phyloP scores from a whole-genome alignment of 306 rosid species.

The Cajanus cajan region DNA sequence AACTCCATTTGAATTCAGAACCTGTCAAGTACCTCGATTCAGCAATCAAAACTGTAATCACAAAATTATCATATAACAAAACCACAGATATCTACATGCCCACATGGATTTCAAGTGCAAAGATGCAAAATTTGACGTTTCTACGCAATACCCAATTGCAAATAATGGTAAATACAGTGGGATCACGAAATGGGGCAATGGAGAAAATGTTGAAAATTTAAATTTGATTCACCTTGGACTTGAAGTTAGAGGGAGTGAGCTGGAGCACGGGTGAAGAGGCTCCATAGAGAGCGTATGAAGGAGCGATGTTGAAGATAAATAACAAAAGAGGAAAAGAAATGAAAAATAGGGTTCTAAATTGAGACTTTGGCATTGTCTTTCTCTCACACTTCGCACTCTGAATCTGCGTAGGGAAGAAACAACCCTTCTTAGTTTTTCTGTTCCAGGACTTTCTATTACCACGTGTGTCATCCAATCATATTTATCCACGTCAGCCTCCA shows the following conservation, averaged over 20 bases:
- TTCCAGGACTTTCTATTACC: background rate
- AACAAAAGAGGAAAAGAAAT: constrained; percentile 31
- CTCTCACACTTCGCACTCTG: constrained; percentile 16
- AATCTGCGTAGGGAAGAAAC: constrained; percentile 27
- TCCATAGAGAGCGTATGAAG: constrained; percentile 78
- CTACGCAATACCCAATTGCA: background rate
- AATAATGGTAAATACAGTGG: background rate
- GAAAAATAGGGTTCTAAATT: constrained; percentile 30
- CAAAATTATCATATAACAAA: background rate
- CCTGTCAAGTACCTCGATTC: constrained; percentile 48
- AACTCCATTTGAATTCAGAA: constrained; percentile 83
- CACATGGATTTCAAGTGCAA: constrained; percentile 25
- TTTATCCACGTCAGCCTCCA: background rate
- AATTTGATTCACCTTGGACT: constrained; percentile 71
- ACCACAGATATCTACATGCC: background rate
- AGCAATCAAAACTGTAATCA: background rate
- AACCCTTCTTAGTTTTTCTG: background rate
- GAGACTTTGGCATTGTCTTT: constrained; percentile 31
- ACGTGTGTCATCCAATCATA: background rate
- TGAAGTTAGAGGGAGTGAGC: constrained; percentile 89
- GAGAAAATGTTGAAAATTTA: background rate
- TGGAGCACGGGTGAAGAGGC: constrained; percentile 91
- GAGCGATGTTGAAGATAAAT: constrained; percentile 28
- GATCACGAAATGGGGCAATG: constrained; percentile 23
- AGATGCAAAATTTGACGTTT: constrained; percentile 18